A percentile compares a stretch with the other conserved stretches of the same genome.
Evolutionary conservation across 2,329 filamentous ascomycete genomes (phyloP).

Genomic region (Beauveria rudraprayagi): DNA sequence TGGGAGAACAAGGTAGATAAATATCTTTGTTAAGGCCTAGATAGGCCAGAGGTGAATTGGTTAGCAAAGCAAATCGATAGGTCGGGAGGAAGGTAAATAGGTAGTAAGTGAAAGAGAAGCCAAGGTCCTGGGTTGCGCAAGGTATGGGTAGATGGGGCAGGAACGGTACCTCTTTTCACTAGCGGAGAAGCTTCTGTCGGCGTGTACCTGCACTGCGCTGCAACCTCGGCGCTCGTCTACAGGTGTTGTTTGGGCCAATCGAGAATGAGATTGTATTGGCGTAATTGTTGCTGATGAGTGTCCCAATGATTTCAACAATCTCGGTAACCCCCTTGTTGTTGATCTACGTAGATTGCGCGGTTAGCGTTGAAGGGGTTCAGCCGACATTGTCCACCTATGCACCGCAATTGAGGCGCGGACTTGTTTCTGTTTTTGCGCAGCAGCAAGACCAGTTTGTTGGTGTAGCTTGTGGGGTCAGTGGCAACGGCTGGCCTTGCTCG

Average conservation of each 20-base stretch:
- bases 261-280: not conserved
- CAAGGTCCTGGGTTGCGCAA: not conserved
- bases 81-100: too few relatives aligned
- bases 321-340: not conserved
- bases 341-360: constrained; percentile 2
- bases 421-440: too few relatives aligned
- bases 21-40: not conserved
- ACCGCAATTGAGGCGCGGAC: too few relatives aligned
- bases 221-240: not conserved
- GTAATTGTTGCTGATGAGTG: too few relatives aligned
- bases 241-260: too few relatives aligned
- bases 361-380: constrained; percentile 9
- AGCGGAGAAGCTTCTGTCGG: too few relatives aligned
- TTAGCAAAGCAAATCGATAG: not conserved
- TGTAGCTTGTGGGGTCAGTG: not conserved
- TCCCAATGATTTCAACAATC: not conserved
- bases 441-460: too few relatives aligned
- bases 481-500: not conserved
- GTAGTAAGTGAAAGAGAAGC: not conserved
- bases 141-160: not conserved
- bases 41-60: too few relatives aligned
- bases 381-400: not conserved
- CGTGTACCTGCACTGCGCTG: too few relatives aligned
- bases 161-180: too few relatives aligned
- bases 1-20: not conserved